These are phyloP conservation scores for Artomyces pyxidatus DNA, from an alignment of 768 basidiomycete species.

Conservation along the genomic window DNA sequence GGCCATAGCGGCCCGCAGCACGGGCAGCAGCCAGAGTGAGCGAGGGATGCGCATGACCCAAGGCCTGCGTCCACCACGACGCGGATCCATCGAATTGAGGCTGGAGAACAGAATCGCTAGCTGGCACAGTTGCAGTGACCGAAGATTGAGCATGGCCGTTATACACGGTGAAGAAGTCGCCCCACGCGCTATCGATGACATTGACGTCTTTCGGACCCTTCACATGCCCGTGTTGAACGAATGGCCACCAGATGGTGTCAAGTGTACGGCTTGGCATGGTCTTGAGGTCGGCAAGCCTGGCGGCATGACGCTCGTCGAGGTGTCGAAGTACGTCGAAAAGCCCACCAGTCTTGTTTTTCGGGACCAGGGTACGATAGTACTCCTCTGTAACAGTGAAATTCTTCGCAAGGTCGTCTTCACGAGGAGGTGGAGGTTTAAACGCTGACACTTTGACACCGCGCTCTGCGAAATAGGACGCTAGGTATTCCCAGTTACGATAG, in stretches of 20 bases:
- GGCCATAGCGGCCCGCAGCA: slow-evolving; percentile 90
- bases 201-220: slow-evolving; percentile 66
- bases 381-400: slow-evolving; percentile 48
- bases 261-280: slow-evolving; percentile 74
- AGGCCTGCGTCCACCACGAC: slow-evolving; percentile 96
- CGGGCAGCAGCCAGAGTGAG: slow-evolving; percentile 81
- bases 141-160: too few species aligned
- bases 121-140: slow-evolving; percentile 13
- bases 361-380: slow-evolving; percentile 60
- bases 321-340: slow-evolving; percentile 43
- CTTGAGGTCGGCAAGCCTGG: slow-evolving; percentile 64
- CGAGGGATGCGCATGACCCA: slow-evolving; percentile 74
- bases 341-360: slow-evolving; percentile 26
- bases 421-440: slow-evolving; percentile 51
- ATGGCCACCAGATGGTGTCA: slow-evolving; percentile 92
- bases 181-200: slow-evolving; percentile 84
- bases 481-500: slow-evolving; percentile 82
- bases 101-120: slow-evolving; percentile 33
- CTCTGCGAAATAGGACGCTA: slow-evolving; percentile 71
- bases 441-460: slow-evolving; percentile 49
- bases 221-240: slow-evolving; percentile 81
- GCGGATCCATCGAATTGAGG: slow-evolving; percentile 86
- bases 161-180: slow-evolving; percentile 80
- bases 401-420: slow-evolving; percentile 31
- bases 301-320: slow-evolving; percentile 54